phyloP scores from a whole-genome alignment of 2,329 filamentous ascomycete genomes.

The Ceratocystis harringtonii region DNA sequence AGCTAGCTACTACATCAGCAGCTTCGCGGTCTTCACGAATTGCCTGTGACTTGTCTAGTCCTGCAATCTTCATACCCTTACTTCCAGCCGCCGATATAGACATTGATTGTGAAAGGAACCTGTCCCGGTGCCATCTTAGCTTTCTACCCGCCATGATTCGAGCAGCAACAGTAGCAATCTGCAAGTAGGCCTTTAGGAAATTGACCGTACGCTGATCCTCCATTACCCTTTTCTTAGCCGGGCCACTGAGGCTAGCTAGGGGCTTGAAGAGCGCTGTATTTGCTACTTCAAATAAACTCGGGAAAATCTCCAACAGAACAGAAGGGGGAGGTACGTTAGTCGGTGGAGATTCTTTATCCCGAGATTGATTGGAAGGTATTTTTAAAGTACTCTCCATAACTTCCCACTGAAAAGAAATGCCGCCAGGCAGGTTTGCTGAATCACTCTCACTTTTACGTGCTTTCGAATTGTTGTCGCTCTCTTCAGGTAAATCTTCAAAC shows the following conservation, averaged over 20 bases:
- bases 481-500: slow-evolving; percentile 33
- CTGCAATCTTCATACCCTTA: slow-evolving; percentile 82
- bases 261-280: slow-evolving; percentile 50
- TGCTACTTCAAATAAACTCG: slow-evolving; percentile 52
- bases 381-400: slow-evolving; percentile 24
- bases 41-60: slow-evolving; percentile 70
- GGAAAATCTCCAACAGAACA: slow-evolving; percentile 62
- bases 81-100: slow-evolving; percentile 63
- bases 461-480: not conserved
- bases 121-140: slow-evolving; percentile 80
- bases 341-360: slow-evolving; percentile 40
- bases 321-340: slow-evolving; percentile 83
- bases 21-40: slow-evolving; percentile 73
- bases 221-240: slow-evolving; percentile 47
- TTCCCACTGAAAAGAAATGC: slow-evolving; percentile 29
- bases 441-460: not conserved
- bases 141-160: slow-evolving; percentile 73
- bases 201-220: slow-evolving; percentile 44
- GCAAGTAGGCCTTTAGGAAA: slow-evolving; percentile 51
- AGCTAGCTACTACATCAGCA: slow-evolving; percentile 57
- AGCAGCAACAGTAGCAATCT: slow-evolving; percentile 52
- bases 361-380: not conserved
- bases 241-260: slow-evolving; percentile 41
- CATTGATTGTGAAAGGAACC: slow-evolving; percentile 72
- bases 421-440: not conserved